phyloP scores from a whole-genome alignment of 2,329 filamentous ascomycete species.

The Xylaria sp. region DNA sequence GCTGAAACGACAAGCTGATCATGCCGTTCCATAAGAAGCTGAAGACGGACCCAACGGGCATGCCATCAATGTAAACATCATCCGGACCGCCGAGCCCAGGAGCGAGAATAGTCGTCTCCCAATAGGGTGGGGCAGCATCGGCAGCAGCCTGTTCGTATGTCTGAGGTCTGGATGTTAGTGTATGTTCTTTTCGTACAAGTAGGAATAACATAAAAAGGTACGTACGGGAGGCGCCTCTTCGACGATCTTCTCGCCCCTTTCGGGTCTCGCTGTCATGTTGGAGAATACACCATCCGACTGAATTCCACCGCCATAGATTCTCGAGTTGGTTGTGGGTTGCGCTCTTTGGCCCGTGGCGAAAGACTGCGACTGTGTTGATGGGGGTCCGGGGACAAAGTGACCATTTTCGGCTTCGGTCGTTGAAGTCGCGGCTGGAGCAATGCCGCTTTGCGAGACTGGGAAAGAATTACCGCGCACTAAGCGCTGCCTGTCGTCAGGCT shows the following conservation, averaged over 20 bases:
- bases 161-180: slow-evolving; percentile 61
- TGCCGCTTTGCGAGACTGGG: slow-evolving; percentile 41
- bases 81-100: slow-evolving; percentile 90
- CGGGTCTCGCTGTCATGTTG: slow-evolving; percentile 91
- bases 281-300: slow-evolving; percentile 96
- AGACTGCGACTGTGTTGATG: slow-evolving; percentile 43
- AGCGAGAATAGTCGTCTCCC: slow-evolving; percentile 97
- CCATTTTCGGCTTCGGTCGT: slow-evolving; percentile 34
- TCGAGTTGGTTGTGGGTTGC: slow-evolving; percentile 45
- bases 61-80: slow-evolving; percentile 96
- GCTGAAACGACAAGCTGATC: slow-evolving; percentile 96
- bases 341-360: slow-evolving; percentile 47
- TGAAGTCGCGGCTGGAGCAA: slow-evolving; percentile 35
- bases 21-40: slow-evolving; percentile 92
- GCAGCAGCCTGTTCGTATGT: slow-evolving; percentile 98
- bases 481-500: slow-evolving; percentile 83
- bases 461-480: slow-evolving; percentile 76
- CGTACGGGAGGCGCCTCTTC: slow-evolving; percentile 94
- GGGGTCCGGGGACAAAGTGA: slow-evolving; percentile 33
- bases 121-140: slow-evolving; percentile 95
- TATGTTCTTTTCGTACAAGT: background rate
- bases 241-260: slow-evolving; percentile 75
- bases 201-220: slow-evolving; percentile 43
- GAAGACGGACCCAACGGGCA: slow-evolving; percentile 89
- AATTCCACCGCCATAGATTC: slow-evolving; percentile 77